Evolutionary conservation across 768 basidiomycete species (phyloP).

Genomic region (Pholiota conissans): DNA sequence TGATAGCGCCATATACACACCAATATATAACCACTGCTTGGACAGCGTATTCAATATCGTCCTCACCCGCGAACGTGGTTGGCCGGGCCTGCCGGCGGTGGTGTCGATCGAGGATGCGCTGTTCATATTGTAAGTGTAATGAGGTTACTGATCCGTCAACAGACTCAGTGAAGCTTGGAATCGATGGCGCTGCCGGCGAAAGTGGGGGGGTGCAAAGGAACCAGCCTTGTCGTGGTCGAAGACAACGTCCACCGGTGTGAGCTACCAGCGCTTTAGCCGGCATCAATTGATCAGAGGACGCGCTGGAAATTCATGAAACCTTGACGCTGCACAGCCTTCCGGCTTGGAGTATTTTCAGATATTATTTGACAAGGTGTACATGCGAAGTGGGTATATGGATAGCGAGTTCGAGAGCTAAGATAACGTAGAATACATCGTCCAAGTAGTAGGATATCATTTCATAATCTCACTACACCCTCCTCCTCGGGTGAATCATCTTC

Average conservation of each 20-base stretch:
- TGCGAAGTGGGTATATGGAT: background rate
- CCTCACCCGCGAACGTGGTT: conserved; percentile 13
- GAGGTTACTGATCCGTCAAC: conserved; percentile 14
- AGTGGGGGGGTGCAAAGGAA: conserved; percentile 11
- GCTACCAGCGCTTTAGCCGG: background rate
- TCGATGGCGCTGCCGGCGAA: conserved; percentile 14
- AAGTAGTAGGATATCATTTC: background rate
- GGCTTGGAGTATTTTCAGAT: background rate
- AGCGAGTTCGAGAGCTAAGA: background rate
- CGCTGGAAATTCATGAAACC: background rate
- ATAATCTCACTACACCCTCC: conserved; percentile 17
- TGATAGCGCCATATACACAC: conserved; percentile 6
- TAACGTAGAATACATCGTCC: too few relatives aligned
- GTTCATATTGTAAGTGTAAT: background rate
- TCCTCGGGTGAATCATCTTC: conserved; percentile 18
- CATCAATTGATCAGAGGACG: background rate
- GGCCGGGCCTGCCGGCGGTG: conserved; percentile 22
- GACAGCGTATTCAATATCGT: conserved; percentile 13
- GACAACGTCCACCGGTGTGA: background rate
- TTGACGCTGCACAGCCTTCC: background rate
- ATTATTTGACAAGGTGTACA: background rate
- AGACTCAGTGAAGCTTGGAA: conserved; percentile 1
- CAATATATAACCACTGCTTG: conserved; percentile 27
- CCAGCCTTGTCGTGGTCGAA: conserved; percentile 19
- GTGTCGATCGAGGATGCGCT: conserved; percentile 1